A percentile compares a stretch with the other conserved stretches of the same genome.
These are phyloP conservation scores for Beauveria australis DNA, from an alignment of 2,329 filamentous ascomycete species.

Conservation along the genomic window DNA sequence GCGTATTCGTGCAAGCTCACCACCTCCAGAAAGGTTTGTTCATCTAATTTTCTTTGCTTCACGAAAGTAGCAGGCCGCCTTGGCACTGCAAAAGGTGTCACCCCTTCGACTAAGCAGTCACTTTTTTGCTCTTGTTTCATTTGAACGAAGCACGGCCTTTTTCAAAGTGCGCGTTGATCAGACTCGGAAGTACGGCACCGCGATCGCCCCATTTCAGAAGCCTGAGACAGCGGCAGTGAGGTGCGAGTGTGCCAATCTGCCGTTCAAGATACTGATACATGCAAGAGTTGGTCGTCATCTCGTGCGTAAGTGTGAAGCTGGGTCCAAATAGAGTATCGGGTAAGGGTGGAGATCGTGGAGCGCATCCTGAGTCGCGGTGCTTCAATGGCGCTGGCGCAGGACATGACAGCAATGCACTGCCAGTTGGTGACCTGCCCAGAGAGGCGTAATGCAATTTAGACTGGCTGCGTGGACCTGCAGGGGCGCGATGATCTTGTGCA, in stretches of 20 bases:
- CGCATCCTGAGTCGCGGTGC: conserved; percentile 1
- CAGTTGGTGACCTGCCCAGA: background rate
- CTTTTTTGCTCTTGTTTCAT: background rate
- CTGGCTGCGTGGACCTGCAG: background rate
- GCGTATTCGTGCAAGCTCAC: conserved; percentile 38
- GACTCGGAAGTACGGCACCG: conserved; percentile 8
- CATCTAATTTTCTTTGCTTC: conserved; percentile 2
- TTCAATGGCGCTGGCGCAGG: conserved; percentile 1
- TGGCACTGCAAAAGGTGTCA: background rate
- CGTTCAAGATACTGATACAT: background rate
- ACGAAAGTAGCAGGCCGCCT: background rate
- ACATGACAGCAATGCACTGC: background rate
- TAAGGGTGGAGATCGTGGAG: conserved; percentile 11
- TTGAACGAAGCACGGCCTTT: background rate
- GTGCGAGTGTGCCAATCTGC: background rate
- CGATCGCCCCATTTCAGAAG: conserved; percentile 7
- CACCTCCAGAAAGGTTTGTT: conserved; percentile 41
- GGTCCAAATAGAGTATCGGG: conserved; percentile 9
- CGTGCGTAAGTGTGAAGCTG: background rate
- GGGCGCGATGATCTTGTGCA: background rate
- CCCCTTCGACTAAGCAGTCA: conserved; percentile 3
- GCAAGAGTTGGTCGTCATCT: conserved; percentile 1
- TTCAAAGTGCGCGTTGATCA: background rate
- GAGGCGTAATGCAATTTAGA: conserved; percentile 1
- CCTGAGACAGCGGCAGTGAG: conserved; percentile 8